A percentile compares a stretch with the other conserved stretches of the same genome.
phyloP scores from a whole-genome alignment of 2,329 filamentous ascomycete species.

The Epichloe hybrida region DNA sequence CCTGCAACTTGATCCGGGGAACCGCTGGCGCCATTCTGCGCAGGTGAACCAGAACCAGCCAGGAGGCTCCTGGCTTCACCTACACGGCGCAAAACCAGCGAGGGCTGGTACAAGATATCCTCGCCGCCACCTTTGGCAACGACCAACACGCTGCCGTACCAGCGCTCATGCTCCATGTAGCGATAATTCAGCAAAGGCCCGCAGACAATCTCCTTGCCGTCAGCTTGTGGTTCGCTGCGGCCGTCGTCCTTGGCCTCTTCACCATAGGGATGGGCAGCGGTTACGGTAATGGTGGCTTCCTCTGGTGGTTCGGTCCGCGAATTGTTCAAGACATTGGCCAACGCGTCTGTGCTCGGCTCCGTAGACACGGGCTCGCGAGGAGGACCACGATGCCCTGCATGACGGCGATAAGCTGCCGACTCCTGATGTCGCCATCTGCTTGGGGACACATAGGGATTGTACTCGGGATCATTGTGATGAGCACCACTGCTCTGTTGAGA shows the following conservation, averaged over 20 bases:
- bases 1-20: slow-evolving; percentile 13
- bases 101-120: slow-evolving; percentile 43
- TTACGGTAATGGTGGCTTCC: slow-evolving; percentile 34
- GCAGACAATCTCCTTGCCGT: slow-evolving; percentile 49
- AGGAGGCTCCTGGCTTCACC: slow-evolving; percentile 12
- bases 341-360: slow-evolving; percentile 30
- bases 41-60: slow-evolving; percentile 7
- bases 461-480: slow-evolving; percentile 9
- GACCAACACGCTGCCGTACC: slow-evolving; percentile 77
- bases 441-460: slow-evolving; percentile 42
- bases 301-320: slow-evolving; percentile 33
- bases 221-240: slow-evolving; percentile 14
- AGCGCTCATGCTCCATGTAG: slow-evolving; percentile 56
- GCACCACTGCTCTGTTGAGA: slow-evolving; percentile 2
- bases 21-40: slow-evolving; percentile 18
- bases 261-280: slow-evolving; percentile 14
- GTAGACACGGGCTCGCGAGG: slow-evolving; percentile 20
- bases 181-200: slow-evolving; percentile 70
- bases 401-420: slow-evolving; percentile 39
- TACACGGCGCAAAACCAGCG: slow-evolving; percentile 38
- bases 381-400: slow-evolving; percentile 24
- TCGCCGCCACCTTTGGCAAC: slow-evolving; percentile 61
- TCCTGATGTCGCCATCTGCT: slow-evolving; percentile 53
- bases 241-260: neutral
- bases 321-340: slow-evolving; percentile 43